A percentile compares a stretch with the other conserved stretches of the same genome.
These are phyloP conservation scores for Nicotiana paniculata DNA, from an alignment of 257 asterid species.

Conservation along the genomic window DNA sequence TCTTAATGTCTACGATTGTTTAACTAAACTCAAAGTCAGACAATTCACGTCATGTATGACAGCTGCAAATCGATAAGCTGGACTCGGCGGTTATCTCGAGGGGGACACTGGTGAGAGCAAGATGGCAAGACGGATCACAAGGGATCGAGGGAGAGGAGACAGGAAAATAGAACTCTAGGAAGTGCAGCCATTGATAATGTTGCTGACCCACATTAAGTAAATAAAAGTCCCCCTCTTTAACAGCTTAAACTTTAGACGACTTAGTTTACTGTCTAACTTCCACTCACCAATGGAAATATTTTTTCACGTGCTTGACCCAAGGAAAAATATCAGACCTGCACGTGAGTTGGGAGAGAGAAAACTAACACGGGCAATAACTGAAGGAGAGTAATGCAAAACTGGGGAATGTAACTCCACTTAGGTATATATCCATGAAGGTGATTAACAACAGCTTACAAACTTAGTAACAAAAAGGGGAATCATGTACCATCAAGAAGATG, in stretches of 20 bases:
- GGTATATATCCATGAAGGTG: constrained; percentile 1
- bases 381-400: neutral
- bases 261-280: neutral
- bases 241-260: neutral
- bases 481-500: neutral
- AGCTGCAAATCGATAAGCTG: neutral
- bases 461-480: neutral
- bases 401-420: neutral
- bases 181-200: too few species aligned
- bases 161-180: neutral
- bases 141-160: neutral
- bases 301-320: neutral
- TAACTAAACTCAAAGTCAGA: neutral
- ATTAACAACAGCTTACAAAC: neutral
- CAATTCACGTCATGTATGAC: neutral
- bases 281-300: neutral
- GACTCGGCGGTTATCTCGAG: neutral
- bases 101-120: neutral
- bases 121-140: neutral
- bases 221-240: neutral
- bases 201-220: neutral
- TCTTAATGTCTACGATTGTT: neutral
- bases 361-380: neutral
- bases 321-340: neutral
- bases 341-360: neutral